Conservation (phyloP, 495 filamentous ascomycete species). For the Penicillium steckii region DNA sequence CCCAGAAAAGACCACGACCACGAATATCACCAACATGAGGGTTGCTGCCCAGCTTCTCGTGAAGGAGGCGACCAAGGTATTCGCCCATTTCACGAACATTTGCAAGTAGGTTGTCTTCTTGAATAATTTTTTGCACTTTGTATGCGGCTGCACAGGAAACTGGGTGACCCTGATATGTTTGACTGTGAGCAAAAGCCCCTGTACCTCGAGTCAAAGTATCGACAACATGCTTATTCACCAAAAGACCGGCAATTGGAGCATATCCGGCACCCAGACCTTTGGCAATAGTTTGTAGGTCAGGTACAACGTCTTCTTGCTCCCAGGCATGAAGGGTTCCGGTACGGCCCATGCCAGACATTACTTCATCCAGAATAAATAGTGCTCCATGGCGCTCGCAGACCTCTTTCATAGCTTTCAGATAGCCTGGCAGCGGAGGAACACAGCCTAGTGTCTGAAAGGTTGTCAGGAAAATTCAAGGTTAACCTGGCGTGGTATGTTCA, state of each 20-base stretch:
- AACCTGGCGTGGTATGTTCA: too few relatives aligned
- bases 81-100: conserved; percentile 47
- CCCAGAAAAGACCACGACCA: conserved; percentile 53
- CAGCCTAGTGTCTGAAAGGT: conserved; percentile 51
- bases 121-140: conserved; percentile 52
- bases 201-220: conserved; percentile 53
- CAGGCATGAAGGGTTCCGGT: conserved; percentile 67
- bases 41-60: conserved; percentile 34
- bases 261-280: conserved; percentile 70
- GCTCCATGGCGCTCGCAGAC: conserved; percentile 66
- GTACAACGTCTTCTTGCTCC: conserved; percentile 60
- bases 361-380: conserved; percentile 71
- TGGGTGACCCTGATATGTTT: conserved; percentile 61
- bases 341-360: conserved; percentile 78
- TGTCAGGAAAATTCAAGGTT: neutral
- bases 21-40: conserved; percentile 53
- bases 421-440: conserved; percentile 61
- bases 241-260: conserved; percentile 59
- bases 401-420: conserved; percentile 59
- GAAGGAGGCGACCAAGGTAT: conserved; percentile 37
- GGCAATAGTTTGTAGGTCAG: conserved; percentile 65
- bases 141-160: conserved; percentile 55
- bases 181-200: conserved; percentile 54
- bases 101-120: conserved; percentile 41
- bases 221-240: conserved; percentile 54